phyloP scores from a whole-genome alignment of 352 stramenopile species.

The Phytophthora palmivora region DNA sequence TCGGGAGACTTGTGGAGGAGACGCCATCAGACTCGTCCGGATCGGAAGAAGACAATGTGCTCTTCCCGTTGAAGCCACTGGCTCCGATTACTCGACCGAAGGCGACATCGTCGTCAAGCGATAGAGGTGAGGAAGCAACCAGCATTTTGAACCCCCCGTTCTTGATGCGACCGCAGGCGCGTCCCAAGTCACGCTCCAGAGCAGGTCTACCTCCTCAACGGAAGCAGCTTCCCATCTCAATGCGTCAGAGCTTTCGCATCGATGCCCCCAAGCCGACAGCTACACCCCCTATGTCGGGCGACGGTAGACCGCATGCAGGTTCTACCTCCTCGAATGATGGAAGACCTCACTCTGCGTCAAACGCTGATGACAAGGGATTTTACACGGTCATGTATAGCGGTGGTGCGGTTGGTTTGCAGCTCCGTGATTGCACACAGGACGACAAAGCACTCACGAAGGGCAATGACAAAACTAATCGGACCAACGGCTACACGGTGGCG shows the following conservation, averaged over 20 bases:
- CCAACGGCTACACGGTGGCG: slow-evolving; percentile 71
- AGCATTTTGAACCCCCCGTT: slow-evolving; percentile 27
- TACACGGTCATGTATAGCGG: slow-evolving; percentile 76
- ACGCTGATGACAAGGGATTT: slow-evolving; percentile 53
- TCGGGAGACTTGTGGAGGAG: slow-evolving; percentile 57
- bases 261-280: slow-evolving; percentile 33
- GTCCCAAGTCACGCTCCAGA: slow-evolving; percentile 29
- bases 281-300: slow-evolving; percentile 13
- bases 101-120: slow-evolving; percentile 19
- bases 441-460: slow-evolving; percentile 50
- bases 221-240: slow-evolving; percentile 46
- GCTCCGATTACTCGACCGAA: slow-evolving; percentile 20
- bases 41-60: slow-evolving; percentile 29
- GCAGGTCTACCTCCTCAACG: slow-evolving; percentile 20
- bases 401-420: slow-evolving; percentile 50
- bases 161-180: slow-evolving; percentile 21
- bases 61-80: slow-evolving; percentile 25
- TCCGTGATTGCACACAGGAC: slow-evolving; percentile 56
- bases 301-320: slow-evolving; percentile 22
- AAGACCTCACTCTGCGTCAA: slow-evolving; percentile 23
- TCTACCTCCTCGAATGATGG: slow-evolving; percentile 30
- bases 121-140: slow-evolving; percentile 16
- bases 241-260: slow-evolving; percentile 70
- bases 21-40: slow-evolving; percentile 30
- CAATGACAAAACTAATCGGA: slow-evolving; percentile 60